Percentiles rank a stretch among this genome's conserved stretches.
These are phyloP conservation scores for Staphylotrichum tortipilum DNA, from an alignment of 495 filamentous ascomycete species.

Conservation along the genomic window DNA sequence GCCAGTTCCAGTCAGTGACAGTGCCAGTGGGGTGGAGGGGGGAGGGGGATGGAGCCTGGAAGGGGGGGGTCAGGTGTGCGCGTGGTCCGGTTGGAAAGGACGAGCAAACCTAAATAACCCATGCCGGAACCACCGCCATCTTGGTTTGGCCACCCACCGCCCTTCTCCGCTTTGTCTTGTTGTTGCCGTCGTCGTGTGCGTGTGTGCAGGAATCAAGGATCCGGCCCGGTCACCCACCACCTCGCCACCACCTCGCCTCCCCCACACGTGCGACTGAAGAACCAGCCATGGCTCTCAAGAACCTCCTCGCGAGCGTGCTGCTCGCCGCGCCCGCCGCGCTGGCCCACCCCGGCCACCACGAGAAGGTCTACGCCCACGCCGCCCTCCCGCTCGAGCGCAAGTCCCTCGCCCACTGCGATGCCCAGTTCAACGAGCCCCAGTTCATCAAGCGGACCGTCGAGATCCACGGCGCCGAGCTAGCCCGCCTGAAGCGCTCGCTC, in stretches of 20 bases:
- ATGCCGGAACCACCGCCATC: no score
- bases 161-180: neutral
- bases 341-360: constrained; percentile 23
- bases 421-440: constrained; percentile 21
- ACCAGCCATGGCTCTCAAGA: constrained; percentile 24
- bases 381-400: constrained; percentile 22
- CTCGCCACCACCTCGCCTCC: neutral
- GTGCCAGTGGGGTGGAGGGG: no score
- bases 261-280: no score
- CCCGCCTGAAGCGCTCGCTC: constrained; percentile 12
- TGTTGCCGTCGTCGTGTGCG: no score
- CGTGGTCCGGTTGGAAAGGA: no score
- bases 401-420: constrained; percentile 25
- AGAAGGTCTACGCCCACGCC: constrained; percentile 17
- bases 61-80: neutral
- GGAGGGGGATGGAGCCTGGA: neutral
- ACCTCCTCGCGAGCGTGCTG: constrained; percentile 16
- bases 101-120: neutral
- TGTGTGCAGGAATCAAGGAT: no score
- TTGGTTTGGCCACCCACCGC: no score
- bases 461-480: constrained; percentile 22
- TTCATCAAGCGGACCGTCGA: constrained; percentile 24
- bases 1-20: no score
- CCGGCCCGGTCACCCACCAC: no score
- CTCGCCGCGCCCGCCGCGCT: constrained; percentile 21